phyloP scores from a whole-genome alignment of 106 monocot genomes.

The Phalaenopsis equestris region DNA sequence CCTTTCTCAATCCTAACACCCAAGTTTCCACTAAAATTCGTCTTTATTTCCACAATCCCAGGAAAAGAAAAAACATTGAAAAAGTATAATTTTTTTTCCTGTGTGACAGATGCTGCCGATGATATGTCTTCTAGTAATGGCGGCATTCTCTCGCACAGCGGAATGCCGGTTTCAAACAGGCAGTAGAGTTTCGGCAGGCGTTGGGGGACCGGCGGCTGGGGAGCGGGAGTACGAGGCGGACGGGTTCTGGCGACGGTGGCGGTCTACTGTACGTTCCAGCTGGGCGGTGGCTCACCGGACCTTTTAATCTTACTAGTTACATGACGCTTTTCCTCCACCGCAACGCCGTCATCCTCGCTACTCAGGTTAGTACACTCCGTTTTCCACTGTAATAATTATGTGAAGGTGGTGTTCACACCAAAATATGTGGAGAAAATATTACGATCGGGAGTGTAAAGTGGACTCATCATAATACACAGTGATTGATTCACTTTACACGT shows the following conservation, averaged over 20 bases:
- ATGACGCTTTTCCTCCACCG: slow-evolving; percentile 62
- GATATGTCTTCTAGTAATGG: not conserved
- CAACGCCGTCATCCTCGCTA: slow-evolving; percentile 55
- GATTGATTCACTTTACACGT: too few species aligned
- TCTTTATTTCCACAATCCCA: not conserved
- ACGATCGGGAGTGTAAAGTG: too few species aligned
- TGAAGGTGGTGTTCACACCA: too few species aligned
- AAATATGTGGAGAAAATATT: too few species aligned
- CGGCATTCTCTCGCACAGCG: not conserved
- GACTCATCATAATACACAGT: too few species aligned
- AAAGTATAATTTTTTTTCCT: not conserved
- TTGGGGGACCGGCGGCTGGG: not conserved
- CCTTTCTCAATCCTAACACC: not conserved
- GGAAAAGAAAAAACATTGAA: not conserved
- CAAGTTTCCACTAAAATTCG: not conserved
- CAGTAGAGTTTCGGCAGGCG: not conserved
- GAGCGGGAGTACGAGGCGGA: slow-evolving; percentile 8
- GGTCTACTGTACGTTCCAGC: slow-evolving; percentile 52
- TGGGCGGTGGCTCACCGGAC: slow-evolving; percentile 57
- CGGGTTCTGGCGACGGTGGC: slow-evolving; percentile 32
- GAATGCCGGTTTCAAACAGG: not conserved
- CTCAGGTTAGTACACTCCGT: slow-evolving; percentile 24
- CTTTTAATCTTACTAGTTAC: slow-evolving; percentile 51
- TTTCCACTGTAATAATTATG: not conserved
- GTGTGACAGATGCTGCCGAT: not conserved